Evolutionary conservation across 495 filamentous ascomycete species (phyloP).

Genomic region (Penicillium verhagenii): DNA sequence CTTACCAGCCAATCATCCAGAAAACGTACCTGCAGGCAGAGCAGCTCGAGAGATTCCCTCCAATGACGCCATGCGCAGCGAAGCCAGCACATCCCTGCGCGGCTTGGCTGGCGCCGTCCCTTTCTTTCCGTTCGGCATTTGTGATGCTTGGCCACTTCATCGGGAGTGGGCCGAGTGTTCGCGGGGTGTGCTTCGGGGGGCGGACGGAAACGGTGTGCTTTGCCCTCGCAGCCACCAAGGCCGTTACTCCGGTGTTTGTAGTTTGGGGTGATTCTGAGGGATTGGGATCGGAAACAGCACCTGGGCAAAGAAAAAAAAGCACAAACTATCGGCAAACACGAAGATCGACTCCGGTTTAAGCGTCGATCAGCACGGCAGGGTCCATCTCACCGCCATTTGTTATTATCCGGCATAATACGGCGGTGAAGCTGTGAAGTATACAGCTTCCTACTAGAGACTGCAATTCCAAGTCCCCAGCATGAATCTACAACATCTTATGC

Average conservation of each 20-base stretch:
- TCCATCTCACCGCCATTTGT: conserved; percentile 8
- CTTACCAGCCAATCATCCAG: neutral
- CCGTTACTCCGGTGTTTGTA: neutral
- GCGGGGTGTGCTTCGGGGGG: conserved; percentile 4
- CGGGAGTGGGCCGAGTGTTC: conserved; percentile 15
- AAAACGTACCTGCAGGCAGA: conserved; percentile 70
- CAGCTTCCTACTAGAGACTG: too few relatives aligned
- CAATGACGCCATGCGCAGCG: conserved; percentile 70
- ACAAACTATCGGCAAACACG: neutral
- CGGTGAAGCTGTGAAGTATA: neutral
- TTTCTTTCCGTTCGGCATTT: conserved; percentile 67
- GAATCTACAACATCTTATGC: too few relatives aligned
- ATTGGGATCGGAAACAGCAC: neutral
- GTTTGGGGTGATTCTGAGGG: neutral
- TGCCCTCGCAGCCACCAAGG: neutral
- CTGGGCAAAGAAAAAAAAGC: neutral
- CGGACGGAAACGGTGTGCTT: neutral
- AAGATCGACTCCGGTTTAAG: conserved; percentile 8
- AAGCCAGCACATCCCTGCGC: conserved; percentile 63
- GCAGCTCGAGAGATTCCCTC: conserved; percentile 72
- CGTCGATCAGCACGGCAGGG: conserved; percentile 8
- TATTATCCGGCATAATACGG: neutral
- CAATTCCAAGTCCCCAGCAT: too few relatives aligned
- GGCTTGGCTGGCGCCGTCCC: conserved; percentile 47
- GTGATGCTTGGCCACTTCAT: conserved; percentile 33